phyloP scores from a whole-genome alignment of 495 filamentous ascomycete genomes.

The Wilcoxina mikolae region DNA sequence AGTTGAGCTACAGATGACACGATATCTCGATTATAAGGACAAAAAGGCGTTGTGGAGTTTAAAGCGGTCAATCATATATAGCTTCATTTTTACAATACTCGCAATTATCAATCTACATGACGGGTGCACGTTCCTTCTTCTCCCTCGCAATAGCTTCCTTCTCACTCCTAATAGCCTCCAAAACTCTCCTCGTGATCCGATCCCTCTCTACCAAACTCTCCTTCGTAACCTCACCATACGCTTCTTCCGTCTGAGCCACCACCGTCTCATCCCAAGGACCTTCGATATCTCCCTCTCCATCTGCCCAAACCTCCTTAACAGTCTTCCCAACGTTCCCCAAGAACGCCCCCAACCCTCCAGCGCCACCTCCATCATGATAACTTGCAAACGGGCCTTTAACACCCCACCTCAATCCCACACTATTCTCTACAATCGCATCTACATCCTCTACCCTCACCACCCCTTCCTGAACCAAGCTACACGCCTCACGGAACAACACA shows the following conservation, averaged over 20 bases:
- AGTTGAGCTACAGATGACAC: conserved; percentile 19
- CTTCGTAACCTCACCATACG: conserved; percentile 12
- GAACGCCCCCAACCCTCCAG: conserved; percentile 39
- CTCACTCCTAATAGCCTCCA: conserved; percentile 11
- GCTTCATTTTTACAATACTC: no score
- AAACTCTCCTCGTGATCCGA: conserved; percentile 13
- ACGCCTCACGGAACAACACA: conserved; percentile 36
- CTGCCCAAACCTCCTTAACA: conserved; percentile 41
- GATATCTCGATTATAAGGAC: no score
- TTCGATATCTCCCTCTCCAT: conserved; percentile 28
- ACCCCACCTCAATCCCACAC: conserved; percentile 40
- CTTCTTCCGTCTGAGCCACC: conserved; percentile 18
- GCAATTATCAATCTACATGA: no score
- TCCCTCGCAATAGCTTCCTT: conserved; percentile 3
- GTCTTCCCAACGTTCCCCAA: conserved; percentile 44
- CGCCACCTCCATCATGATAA: conserved; percentile 46
- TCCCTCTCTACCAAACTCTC: conserved; percentile 9
- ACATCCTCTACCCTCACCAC: conserved; percentile 35
- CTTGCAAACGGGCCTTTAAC: conserved; percentile 45
- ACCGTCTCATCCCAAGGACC: conserved; percentile 25
- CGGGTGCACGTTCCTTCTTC: neutral
- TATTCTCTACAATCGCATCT: conserved; percentile 31
- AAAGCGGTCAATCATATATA: no score
- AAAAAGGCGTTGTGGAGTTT: no score
- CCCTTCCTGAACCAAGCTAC: conserved; percentile 36